These are phyloP conservation scores for Rosellinia necatrix DNA, from an alignment of 2,329 filamentous ascomycete species.

Conservation along the genomic window DNA sequence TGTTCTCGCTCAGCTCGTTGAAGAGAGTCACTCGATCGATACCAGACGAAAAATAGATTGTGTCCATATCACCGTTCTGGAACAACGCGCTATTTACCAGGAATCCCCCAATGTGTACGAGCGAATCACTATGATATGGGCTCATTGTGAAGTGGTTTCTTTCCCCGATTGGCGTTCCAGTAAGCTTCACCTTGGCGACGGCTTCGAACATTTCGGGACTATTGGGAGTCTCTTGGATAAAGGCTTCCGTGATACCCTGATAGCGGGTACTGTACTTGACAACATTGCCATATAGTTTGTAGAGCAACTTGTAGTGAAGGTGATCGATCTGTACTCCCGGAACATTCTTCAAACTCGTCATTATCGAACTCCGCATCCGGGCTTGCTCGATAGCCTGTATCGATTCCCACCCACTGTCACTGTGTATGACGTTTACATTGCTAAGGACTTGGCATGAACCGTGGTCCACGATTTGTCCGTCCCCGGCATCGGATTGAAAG, in stretches of 20 bases:
- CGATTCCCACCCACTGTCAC: neutral
- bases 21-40: conserved; percentile 29
- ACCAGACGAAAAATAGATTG: conserved; percentile 30
- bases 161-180: conserved; percentile 16
- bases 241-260: conserved; percentile 26
- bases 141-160: conserved; percentile 19
- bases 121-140: conserved; percentile 32
- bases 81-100: conserved; percentile 25
- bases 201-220: conserved; percentile 20
- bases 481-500: conserved; percentile 11
- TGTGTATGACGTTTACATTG: neutral
- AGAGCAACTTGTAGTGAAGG: conserved; percentile 27
- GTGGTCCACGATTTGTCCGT: conserved; percentile 14
- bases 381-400: neutral
- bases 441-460: conserved; percentile 18
- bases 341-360: neutral
- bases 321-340: conserved; percentile 1
- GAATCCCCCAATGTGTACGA: conserved; percentile 32
- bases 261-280: conserved; percentile 32
- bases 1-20: conserved; percentile 18
- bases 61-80: conserved; percentile 12
- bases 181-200: conserved; percentile 28
- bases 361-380: neutral
- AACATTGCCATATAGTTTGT: conserved; percentile 31
- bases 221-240: conserved; percentile 3